These are phyloP conservation scores for Umbilicus rupestris DNA, from an alignment of 164 flowering plant genomes.

Conservation along the genomic window DNA sequence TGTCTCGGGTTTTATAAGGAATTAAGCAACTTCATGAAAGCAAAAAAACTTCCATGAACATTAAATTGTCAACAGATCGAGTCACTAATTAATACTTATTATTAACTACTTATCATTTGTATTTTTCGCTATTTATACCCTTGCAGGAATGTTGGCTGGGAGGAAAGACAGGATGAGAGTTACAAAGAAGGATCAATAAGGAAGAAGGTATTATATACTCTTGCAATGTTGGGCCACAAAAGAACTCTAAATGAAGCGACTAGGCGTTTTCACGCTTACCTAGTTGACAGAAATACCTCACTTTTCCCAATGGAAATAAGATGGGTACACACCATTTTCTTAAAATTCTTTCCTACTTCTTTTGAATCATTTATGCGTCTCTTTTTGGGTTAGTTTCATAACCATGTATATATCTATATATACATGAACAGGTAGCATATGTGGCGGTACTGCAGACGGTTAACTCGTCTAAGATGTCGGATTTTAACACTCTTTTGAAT, in stretches of 20 bases:
- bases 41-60: too few relatives aligned
- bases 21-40: too few relatives aligned
- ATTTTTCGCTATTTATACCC: not conserved
- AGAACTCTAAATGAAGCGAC: not conserved
- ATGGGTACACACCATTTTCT: not conserved
- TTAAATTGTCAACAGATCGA: too few relatives aligned
- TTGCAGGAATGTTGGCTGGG: not conserved
- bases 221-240: not conserved
- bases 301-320: not conserved
- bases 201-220: not conserved
- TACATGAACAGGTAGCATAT: not conserved
- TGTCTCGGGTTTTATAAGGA: not conserved
- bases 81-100: too few relatives aligned
- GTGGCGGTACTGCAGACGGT: not conserved
- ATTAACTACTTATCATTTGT: too few relatives aligned
- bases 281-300: not conserved
- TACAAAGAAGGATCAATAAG: not conserved
- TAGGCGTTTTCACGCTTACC: slow-evolving; percentile 1
- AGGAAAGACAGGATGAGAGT: not conserved
- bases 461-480: not conserved
- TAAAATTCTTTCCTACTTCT: not conserved
- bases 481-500: not conserved
- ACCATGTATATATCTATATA: not conserved
- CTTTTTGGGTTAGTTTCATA: not conserved
- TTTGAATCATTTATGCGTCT: not conserved